Percentiles rank a stretch among this genome's conserved stretches.
Conservation (phyloP, 495 filamentous ascomycete genomes). For the Cladorrhinum samala region DNA sequence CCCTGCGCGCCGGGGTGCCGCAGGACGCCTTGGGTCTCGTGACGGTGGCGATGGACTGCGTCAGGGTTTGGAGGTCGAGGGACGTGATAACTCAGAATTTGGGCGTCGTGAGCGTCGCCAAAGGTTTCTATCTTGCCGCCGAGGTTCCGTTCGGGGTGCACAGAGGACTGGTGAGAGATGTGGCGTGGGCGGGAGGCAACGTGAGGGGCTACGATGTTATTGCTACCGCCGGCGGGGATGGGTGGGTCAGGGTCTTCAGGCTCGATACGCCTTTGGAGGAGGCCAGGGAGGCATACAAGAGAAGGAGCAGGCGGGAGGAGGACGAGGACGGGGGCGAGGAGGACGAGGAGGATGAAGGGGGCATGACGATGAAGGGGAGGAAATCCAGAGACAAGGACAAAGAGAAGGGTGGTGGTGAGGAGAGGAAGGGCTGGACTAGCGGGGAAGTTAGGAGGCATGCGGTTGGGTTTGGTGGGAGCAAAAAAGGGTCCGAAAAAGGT, state of each 20-base stretch:
- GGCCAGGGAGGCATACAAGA: no score
- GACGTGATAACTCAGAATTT: slow-evolving; percentile 50
- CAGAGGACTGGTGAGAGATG: slow-evolving; percentile 73
- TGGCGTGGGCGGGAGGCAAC: slow-evolving; percentile 88
- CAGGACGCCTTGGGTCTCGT: slow-evolving; percentile 67
- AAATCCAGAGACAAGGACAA: slow-evolving; percentile 2
- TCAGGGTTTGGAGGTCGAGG: slow-evolving; percentile 70
- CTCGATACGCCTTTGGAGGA: slow-evolving; percentile 29
- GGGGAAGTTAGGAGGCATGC: slow-evolving; percentile 10
- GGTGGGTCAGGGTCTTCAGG: slow-evolving; percentile 77
- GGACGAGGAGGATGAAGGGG: slow-evolving; percentile 8
- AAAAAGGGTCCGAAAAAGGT: slow-evolving; percentile 53
- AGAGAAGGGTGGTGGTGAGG: slow-evolving; percentile 10
- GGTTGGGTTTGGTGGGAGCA: slow-evolving; percentile 54
- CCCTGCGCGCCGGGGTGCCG: slow-evolving; percentile 68
- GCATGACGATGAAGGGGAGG: slow-evolving; percentile 20
- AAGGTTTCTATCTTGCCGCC: slow-evolving; percentile 71
- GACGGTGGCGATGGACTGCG: slow-evolving; percentile 74
- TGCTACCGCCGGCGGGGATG: slow-evolving; percentile 89
- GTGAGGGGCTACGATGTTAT: slow-evolving; percentile 81
- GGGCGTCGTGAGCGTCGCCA: slow-evolving; percentile 43
- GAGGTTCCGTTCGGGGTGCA: slow-evolving; percentile 58
- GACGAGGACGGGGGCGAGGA: background rate
- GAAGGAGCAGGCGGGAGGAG: background rate
- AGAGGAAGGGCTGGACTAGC: slow-evolving; percentile 30